Conservation (phyloP, 805 yeast species). For the Starmerella stigmatis region DNA sequence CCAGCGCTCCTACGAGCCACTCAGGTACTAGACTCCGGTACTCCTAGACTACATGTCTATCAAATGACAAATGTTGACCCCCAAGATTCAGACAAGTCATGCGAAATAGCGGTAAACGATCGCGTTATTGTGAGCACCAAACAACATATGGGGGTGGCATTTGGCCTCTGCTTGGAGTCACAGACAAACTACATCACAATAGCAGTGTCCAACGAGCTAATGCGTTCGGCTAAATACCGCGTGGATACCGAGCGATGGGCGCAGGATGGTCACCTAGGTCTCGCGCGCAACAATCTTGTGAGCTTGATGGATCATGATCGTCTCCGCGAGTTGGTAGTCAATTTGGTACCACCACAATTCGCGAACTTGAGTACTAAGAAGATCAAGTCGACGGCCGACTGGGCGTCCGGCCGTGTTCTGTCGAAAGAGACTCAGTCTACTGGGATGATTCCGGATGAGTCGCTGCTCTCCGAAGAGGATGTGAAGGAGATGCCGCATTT, state of each 20-base stretch:
- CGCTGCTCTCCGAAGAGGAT: background rate
- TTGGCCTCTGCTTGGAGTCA: constrained; percentile 9
- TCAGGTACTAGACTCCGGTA: background rate
- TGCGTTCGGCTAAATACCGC: constrained; percentile 37
- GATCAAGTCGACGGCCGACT: constrained; percentile 13
- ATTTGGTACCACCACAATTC: constrained; percentile 25
- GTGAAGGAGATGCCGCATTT: background rate
- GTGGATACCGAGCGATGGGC: constrained; percentile 79
- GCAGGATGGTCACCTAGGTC: constrained; percentile 58
- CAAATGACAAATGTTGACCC: background rate
- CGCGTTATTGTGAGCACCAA: constrained; percentile 17
- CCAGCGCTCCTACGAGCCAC: constrained; percentile 7
- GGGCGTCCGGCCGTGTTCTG: constrained; percentile 16
- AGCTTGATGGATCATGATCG: constrained; percentile 46
- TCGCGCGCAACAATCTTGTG: constrained; percentile 66
- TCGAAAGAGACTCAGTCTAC: background rate
- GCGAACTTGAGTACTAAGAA: constrained; percentile 3
- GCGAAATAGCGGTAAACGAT: background rate
- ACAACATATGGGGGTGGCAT: constrained; percentile 20
- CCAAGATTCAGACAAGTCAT: background rate
- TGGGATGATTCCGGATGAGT: background rate
- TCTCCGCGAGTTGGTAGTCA: constrained; percentile 43
- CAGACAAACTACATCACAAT: background rate
- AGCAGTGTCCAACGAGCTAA: constrained; percentile 5
- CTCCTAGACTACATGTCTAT: background rate